Conservation (phyloP, 2,329 filamentous ascomycete genomes). For the Nothophoma quercina region DNA sequence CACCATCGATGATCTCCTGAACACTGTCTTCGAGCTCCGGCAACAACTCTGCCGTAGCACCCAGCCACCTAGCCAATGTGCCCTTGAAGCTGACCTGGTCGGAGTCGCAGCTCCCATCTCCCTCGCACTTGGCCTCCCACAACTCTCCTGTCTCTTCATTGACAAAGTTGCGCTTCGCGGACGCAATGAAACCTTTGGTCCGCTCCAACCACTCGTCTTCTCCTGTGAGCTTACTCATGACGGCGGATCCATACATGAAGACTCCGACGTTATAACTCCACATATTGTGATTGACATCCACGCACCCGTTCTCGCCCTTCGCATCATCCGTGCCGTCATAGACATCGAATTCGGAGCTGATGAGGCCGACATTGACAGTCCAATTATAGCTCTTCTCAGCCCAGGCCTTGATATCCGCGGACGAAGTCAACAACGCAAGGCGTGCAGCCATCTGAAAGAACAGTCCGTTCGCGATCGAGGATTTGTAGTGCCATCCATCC, state of each 20-base stretch:
- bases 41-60: conserved; percentile 30
- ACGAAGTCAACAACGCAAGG: conserved; percentile 70
- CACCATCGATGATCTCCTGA: conserved; percentile 18
- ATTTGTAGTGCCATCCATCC: conserved; percentile 81
- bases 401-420: conserved; percentile 63
- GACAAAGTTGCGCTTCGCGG: conserved; percentile 35
- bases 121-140: conserved; percentile 70
- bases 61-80: conserved; percentile 37
- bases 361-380: conserved; percentile 56
- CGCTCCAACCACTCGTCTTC: conserved; percentile 30
- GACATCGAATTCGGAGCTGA: conserved; percentile 58
- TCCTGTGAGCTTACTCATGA: conserved; percentile 31
- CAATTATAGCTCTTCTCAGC: conserved; percentile 69
- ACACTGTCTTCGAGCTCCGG: conserved; percentile 27
- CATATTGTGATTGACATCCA: conserved; percentile 51
- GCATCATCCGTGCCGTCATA: conserved; percentile 59
- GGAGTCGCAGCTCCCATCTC: conserved; percentile 63
- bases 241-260: conserved; percentile 58
- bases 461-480: conserved; percentile 77
- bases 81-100: conserved; percentile 75
- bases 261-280: conserved; percentile 61
- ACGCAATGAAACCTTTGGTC: conserved; percentile 47
- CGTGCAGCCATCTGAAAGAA: conserved; percentile 83
- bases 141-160: conserved; percentile 28
- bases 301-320: conserved; percentile 54